Evolutionary conservation across 2,329 filamentous ascomycete genomes (phyloP), one percentile per base, ranked within the genome.

Genomic region (Xylariales sp.): DNA sequence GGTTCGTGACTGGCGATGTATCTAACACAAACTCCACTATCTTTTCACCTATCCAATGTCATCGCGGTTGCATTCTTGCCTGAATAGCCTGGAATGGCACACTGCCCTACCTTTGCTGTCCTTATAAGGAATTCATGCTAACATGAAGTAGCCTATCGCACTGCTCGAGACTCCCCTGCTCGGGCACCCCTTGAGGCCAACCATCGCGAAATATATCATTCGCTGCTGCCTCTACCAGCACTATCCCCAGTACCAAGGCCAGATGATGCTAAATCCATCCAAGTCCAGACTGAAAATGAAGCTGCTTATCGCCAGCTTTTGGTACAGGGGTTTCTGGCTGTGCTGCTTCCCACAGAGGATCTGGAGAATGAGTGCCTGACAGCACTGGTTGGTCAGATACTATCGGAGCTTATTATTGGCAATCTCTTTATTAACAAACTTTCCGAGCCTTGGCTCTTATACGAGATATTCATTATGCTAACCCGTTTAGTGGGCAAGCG

Each of bases 271-370:
- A 61, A 66, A 16, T 72, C 71, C 29, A 57, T 72, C 32, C 58
- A 70, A 41, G 68, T 77, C 40, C 89, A 95, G 65, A 68, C 70
- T 40, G 76, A 84, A 44, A 91, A 89, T 53, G 93, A 97, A 66
- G 73, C 74, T 18, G 72, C 79, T 31, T 97, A 96, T 69, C 85
- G 91, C 50, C 88, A 95, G 56, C 69, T 97, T 40, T 72, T 97
- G n/a, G 83, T 90, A 13, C 82, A 90, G 55, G 87, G 84, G 20
- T 73, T 89, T 25, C 69, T 98, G 44, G 83, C 88, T 17, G 72
- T 95, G 37, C 74, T 98, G 13, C 73, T 98, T 15, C 93, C 93
- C 8, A 93, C 89, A 13, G 91, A 97, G 54, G 91, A 97, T 59
- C 70, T 97, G 27, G 81, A 91, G 54, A 97, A 95, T 59, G 79